Percentiles rank a stretch among this genome's conserved stretches.
These are phyloP conservation scores for Rhodomyrtus psidioides DNA, from an alignment of 441 rosid genomes.

Conservation along the genomic window DNA sequence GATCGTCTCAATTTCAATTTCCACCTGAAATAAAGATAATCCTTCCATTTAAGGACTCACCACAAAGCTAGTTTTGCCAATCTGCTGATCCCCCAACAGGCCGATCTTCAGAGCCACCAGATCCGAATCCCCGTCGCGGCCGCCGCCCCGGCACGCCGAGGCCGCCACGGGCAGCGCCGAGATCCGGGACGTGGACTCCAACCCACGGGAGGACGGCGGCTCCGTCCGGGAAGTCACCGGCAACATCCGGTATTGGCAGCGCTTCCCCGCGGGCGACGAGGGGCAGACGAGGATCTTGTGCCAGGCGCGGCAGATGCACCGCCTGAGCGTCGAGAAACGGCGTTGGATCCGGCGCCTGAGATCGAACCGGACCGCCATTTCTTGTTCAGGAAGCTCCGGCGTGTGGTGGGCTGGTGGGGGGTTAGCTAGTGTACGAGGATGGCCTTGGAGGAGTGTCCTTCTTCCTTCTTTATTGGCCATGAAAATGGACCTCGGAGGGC, in stretches of 20 bases:
- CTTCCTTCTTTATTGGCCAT: conserved; percentile 26
- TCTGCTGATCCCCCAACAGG: conserved; percentile 65
- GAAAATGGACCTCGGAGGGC: neutral
- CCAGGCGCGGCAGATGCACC: conserved; percentile 46
- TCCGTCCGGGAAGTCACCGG: conserved; percentile 3
- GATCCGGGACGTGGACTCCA: too few species aligned
- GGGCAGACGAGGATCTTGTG: conserved; percentile 36
- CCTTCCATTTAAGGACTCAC: conserved; percentile 19
- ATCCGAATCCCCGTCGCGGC: conserved; percentile 38
- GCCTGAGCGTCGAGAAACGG: conserved; percentile 37
- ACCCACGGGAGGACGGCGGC: too few species aligned
- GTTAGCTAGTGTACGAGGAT: conserved; percentile 1
- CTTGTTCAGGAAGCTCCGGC: too few species aligned
- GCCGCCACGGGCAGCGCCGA: neutral
- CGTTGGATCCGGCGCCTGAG: conserved; percentile 36
- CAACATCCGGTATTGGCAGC: conserved; percentile 35
- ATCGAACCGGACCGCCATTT: conserved; percentile 17
- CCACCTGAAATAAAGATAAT: neutral
- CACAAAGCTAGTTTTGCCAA: conserved; percentile 78
- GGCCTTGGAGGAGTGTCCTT: conserved; percentile 6
- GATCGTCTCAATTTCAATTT: neutral
- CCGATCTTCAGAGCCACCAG: conserved; percentile 76
- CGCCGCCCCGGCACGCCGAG: neutral
- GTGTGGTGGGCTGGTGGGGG: too few species aligned
- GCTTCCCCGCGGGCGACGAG: conserved; percentile 20